Percentiles rank a stretch among this genome's conserved stretches.
These are phyloP conservation scores for Crepidotus variabilis DNA, from an alignment of 768 basidiomycete genomes.

Conservation along the genomic window DNA sequence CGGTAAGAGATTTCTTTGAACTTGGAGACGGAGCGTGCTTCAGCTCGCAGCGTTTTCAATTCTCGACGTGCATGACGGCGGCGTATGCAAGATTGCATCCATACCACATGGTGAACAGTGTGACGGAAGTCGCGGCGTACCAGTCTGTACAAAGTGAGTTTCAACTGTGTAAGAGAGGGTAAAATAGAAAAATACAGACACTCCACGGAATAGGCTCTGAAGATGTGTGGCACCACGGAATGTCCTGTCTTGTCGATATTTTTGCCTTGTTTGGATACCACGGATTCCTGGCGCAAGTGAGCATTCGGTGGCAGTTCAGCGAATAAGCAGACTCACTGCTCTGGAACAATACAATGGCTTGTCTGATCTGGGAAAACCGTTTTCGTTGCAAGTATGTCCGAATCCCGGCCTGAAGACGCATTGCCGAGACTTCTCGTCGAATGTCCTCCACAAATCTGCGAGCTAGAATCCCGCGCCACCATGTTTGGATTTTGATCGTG, in stretches of 20 bases:
- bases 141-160: constrained; percentile 33
- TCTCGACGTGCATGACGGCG: constrained; percentile 85
- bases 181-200: constrained; percentile 47
- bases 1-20: constrained; percentile 99
- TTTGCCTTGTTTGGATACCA: constrained; percentile 64
- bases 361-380: constrained; percentile 58
- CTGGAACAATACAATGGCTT: constrained; percentile 71
- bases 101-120: constrained; percentile 72
- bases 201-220: constrained; percentile 83
- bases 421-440: constrained; percentile 70
- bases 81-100: constrained; percentile 88
- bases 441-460: constrained; percentile 65
- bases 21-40: constrained; percentile 95
- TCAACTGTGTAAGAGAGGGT: constrained; percentile 9
- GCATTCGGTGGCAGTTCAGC: background rate
- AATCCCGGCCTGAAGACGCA: constrained; percentile 68
- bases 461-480: constrained; percentile 91
- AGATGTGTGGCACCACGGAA: constrained; percentile 63
- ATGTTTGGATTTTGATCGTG: constrained; percentile 85
- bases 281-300: constrained; percentile 53
- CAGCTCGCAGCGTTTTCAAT: constrained; percentile 77
- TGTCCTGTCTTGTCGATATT: constrained; percentile 53
- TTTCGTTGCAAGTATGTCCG: constrained; percentile 74
- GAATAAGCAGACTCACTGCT: constrained; percentile 58
- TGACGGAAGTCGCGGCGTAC: constrained; percentile 48